Evolutionary conservation across 2,329 filamentous ascomycete species (phyloP).

Genomic region (Aureobasidium sp.): DNA sequence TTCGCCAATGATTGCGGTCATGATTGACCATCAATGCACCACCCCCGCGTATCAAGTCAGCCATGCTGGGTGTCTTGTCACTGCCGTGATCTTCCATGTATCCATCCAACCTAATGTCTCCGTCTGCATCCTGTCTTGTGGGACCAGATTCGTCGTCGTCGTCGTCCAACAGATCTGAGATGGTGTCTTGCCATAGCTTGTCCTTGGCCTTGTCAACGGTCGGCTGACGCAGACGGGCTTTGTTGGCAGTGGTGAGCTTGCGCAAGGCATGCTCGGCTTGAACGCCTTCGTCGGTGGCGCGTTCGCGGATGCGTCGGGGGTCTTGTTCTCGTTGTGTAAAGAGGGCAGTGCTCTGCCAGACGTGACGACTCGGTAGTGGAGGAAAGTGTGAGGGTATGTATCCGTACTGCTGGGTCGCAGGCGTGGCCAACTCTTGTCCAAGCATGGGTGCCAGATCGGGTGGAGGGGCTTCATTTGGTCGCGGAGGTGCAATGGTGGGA

Average conservation of each 20-base stretch:
- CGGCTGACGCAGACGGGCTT: conserved; percentile 17
- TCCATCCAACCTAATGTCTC: conserved; percentile 26
- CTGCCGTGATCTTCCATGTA: conserved; percentile 19
- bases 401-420: conserved; percentile 38
- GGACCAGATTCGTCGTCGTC: background rate
- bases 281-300: conserved; percentile 58
- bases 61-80: conserved; percentile 24
- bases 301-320: conserved; percentile 52
- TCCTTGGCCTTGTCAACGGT: conserved; percentile 32
- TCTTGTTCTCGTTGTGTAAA: conserved; percentile 53
- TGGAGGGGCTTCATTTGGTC: conserved; percentile 34
- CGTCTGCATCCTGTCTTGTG: conserved; percentile 24
- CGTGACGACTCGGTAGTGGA: conserved; percentile 56
- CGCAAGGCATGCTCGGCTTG: conserved; percentile 58
- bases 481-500: conserved; percentile 37
- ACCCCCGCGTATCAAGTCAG: conserved; percentile 26
- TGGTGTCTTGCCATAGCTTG: conserved; percentile 50
- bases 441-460: conserved; percentile 44
- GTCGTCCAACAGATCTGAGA: conserved; percentile 43
- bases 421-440: conserved; percentile 44
- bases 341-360: conserved; percentile 55
- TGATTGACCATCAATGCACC: conserved; percentile 50
- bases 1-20: conserved; percentile 53
- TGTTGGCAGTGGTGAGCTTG: conserved; percentile 44
- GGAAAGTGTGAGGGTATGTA: conserved; percentile 58